Conservation (phyloP, 2,329 filamentous ascomycete species). For the Chaetothyriales sp. region DNA sequence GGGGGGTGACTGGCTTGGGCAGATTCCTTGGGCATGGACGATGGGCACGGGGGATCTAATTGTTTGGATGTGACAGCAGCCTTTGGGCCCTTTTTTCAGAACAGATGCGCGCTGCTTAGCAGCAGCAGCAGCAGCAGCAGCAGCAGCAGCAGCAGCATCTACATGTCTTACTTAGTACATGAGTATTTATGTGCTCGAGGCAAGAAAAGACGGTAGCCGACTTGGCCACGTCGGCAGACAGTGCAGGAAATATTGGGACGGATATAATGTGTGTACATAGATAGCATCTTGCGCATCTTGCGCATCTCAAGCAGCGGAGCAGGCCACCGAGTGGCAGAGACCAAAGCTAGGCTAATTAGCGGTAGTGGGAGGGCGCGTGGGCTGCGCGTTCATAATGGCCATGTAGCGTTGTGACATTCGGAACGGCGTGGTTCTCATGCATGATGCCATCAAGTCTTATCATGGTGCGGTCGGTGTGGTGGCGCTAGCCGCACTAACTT, state of each 20-base stretch:
- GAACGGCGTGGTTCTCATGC: no score
- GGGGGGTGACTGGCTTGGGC: neutral
- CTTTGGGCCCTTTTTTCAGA: constrained; percentile 3
- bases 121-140: no score
- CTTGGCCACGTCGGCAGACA: constrained; percentile 4
- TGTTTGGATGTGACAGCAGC: neutral
- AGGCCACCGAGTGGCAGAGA: neutral
- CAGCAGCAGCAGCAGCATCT: constrained; percentile 1
- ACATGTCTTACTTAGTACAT: constrained; percentile 10
- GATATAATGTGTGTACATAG: constrained; percentile 2
- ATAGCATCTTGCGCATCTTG: neutral
- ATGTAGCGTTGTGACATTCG: no score
- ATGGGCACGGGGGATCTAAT: constrained; percentile 1
- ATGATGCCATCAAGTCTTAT: neutral
- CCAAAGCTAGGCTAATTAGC: neutral
- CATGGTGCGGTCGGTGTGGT: neutral
- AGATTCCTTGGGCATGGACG: neutral
- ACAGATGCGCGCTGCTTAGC: constrained; percentile 2
- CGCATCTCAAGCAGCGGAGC: no score
- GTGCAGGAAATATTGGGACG: neutral
- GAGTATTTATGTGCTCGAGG: constrained; percentile 4
- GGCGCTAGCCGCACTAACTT: no score
- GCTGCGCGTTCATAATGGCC: neutral
- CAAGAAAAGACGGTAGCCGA: constrained; percentile 6
- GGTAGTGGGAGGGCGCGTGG: neutral